phyloP scores from a whole-genome alignment of 345 rosid species.

The Gossypium sturtianum region DNA sequence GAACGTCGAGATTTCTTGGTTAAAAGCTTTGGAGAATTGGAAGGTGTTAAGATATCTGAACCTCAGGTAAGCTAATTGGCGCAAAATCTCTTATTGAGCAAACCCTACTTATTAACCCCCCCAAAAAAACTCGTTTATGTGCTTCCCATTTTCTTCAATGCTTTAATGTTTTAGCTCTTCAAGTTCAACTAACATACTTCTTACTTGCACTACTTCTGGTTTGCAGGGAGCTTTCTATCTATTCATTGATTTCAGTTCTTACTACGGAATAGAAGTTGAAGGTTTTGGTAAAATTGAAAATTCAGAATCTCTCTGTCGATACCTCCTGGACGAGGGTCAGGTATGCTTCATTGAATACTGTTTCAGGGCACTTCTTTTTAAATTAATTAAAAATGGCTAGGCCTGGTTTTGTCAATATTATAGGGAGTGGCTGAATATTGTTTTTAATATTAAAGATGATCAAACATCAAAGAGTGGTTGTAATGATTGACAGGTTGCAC shows the following conservation, averaged over 20 bases:
- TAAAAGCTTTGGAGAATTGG: constrained; percentile 60
- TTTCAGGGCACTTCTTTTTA: background rate
- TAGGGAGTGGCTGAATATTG: background rate
- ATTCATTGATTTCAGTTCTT: constrained; percentile 73
- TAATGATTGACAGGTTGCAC: constrained; percentile 55
- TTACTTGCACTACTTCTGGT: constrained; percentile 15
- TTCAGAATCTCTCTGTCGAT: constrained; percentile 33
- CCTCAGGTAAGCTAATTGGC: constrained; percentile 54
- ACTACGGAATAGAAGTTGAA: constrained; percentile 67
- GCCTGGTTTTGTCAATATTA: background rate
- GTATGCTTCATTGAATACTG: constrained; percentile 20
- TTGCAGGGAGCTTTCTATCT: constrained; percentile 96
- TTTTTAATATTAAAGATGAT: no score
- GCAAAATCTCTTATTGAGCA: background rate
- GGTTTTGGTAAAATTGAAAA: constrained; percentile 70
- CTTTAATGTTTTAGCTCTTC: background rate
- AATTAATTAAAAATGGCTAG: background rate
- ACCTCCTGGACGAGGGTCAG: constrained; percentile 48
- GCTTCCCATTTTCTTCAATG: background rate
- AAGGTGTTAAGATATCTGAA: constrained; percentile 72
- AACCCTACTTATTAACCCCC: background rate
- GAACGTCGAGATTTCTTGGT: constrained; percentile 88
- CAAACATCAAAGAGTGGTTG: background rate
- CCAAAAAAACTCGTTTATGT: background rate
- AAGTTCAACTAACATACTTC: background rate